Evolutionary conservation across 768 basidiomycete species (phyloP).

Genomic region (Pholiota microspora): DNA sequence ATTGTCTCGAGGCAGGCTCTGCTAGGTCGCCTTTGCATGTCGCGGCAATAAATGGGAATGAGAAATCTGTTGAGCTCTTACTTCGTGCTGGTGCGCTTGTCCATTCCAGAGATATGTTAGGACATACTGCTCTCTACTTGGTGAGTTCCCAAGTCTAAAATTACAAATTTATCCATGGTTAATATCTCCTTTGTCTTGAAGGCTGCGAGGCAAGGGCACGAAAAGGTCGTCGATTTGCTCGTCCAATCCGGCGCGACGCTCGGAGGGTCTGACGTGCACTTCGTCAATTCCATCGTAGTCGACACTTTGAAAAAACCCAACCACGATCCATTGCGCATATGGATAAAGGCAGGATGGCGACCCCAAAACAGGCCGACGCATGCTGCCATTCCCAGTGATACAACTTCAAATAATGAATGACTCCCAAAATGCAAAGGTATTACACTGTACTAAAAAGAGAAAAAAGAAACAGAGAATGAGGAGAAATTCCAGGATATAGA

Average conservation of each 20-base stretch:
- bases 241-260: conserved; percentile 74
- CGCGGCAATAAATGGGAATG: conserved; percentile 69
- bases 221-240: conserved; percentile 57
- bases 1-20: conserved; percentile 67
- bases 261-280: conserved; percentile 65
- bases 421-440: no score
- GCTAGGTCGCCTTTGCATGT: conserved; percentile 78
- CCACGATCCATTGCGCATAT: conserved; percentile 42
- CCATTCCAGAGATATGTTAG: conserved; percentile 75
- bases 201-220: conserved; percentile 76
- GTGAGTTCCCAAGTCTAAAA: conserved; percentile 36
- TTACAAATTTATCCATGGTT: neutral
- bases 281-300: conserved; percentile 45
- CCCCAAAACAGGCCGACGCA: neutral
- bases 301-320: conserved; percentile 39
- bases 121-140: conserved; percentile 84
- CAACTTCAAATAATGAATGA: neutral
- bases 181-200: conserved; percentile 22
- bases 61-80: conserved; percentile 42
- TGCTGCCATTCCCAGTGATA: neutral
- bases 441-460: neutral
- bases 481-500: neutral
- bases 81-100: conserved; percentile 78
- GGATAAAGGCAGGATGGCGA: conserved; percentile 53
- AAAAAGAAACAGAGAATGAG: neutral